These are phyloP conservation scores for Volvariella surrecta DNA, from an alignment of 1,284 basidiomycete species.

Conservation along the genomic window DNA sequence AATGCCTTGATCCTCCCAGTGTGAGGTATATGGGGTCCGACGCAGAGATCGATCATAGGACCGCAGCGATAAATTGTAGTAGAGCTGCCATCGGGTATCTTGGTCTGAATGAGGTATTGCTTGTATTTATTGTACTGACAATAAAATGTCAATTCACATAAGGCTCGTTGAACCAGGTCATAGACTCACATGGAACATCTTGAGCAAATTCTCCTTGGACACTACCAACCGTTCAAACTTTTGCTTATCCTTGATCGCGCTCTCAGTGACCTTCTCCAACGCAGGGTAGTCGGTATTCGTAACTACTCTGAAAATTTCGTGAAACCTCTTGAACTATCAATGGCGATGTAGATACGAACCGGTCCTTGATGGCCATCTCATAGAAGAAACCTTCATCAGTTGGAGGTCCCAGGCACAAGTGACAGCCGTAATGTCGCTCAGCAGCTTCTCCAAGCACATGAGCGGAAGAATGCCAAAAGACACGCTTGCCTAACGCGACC, in stretches of 20 bases:
- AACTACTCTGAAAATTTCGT: constrained; percentile 46
- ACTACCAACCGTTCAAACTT: constrained; percentile 93
- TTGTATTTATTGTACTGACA: constrained; percentile 99
- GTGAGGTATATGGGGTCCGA: constrained; percentile 9
- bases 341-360: constrained; percentile 28
- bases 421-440: constrained; percentile 95
- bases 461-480: constrained; percentile 99
- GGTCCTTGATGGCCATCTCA: constrained; percentile 85
- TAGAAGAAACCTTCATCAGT: constrained; percentile 99
- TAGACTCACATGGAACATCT: constrained; percentile 88
- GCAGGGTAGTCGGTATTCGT: constrained; percentile 78
- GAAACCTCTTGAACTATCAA: not conserved
- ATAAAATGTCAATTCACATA: not conserved
- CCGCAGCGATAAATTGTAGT: constrained; percentile 99
- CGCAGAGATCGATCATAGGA: constrained; percentile 95
- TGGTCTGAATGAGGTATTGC: constrained; percentile 90
- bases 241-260: constrained; percentile 94
- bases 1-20: constrained; percentile 87
- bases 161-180: constrained; percentile 9
- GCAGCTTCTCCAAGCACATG: constrained; percentile 98
- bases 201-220: constrained; percentile 87
- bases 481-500: constrained; percentile 64
- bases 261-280: constrained; percentile 85
- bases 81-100: constrained; percentile 94
- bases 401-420: constrained; percentile 95